phyloP scores from a whole-genome alignment of 1,284 basidiomycete genomes.

The Sporisorium graminicola region DNA sequence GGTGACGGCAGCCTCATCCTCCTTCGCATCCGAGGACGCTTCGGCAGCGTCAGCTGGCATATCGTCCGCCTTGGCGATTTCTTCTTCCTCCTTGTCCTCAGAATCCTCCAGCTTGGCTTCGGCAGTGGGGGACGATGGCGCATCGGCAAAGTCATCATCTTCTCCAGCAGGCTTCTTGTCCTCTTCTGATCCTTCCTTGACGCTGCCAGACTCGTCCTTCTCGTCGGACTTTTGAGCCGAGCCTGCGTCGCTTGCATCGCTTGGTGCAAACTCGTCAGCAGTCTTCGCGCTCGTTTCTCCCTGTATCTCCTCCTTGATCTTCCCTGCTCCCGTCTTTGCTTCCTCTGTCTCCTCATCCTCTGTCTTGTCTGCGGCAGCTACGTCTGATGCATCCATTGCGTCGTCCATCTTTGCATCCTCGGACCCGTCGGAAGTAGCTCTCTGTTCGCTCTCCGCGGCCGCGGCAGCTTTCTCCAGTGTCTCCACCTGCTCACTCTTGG shows the following conservation, averaged over 20 bases:
- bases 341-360: constrained; percentile 12
- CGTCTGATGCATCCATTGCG: neutral
- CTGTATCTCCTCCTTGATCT: constrained; percentile 38
- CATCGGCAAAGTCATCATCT: constrained; percentile 47
- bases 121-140: constrained; percentile 30
- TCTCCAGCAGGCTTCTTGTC: constrained; percentile 23
- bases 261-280: neutral
- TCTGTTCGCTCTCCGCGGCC: constrained; percentile 22
- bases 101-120: constrained; percentile 11
- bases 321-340: constrained; percentile 38
- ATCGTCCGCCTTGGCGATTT: neutral
- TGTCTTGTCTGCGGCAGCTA: constrained; percentile 7
- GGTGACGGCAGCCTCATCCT: neutral
- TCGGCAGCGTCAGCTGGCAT: neutral
- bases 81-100: constrained; percentile 12
- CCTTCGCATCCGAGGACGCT: neutral
- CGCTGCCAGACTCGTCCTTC: neutral
- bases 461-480: constrained; percentile 39
- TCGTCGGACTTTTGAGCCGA: constrained; percentile 6
- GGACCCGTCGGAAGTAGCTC: neutral
- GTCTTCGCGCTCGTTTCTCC: constrained; percentile 9
- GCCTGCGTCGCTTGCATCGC: neutral
- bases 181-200: constrained; percentile 4
- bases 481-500: constrained; percentile 31
- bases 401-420: constrained; percentile 6